Conservation (phyloP, 1,139 yeast genomes). For the Yamadazyma atmosphaerica region DNA sequence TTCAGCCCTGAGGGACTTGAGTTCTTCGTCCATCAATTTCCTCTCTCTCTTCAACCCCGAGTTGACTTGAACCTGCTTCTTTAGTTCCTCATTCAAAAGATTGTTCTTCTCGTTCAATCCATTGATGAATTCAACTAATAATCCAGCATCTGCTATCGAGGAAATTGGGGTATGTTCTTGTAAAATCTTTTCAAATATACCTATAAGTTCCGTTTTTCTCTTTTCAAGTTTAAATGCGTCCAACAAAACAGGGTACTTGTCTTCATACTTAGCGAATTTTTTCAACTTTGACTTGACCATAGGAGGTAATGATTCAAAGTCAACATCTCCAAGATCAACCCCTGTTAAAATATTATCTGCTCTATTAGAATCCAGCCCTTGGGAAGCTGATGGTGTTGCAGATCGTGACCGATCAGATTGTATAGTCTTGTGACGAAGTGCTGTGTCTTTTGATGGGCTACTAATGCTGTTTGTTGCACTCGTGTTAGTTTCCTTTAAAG, state of each 20-base stretch:
- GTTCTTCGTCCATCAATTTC: slow-evolving; percentile 16
- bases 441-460: neutral
- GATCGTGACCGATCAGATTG: neutral
- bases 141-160: slow-evolving; percentile 68
- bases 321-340: slow-evolving; percentile 17
- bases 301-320: slow-evolving; percentile 48
- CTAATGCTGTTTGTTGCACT: neutral
- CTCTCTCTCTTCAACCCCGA: slow-evolving; percentile 17
- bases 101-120: slow-evolving; percentile 63
- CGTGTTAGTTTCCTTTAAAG: neutral
- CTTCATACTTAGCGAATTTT: slow-evolving; percentile 85
- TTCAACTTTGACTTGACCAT: slow-evolving; percentile 61
- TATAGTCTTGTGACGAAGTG: neutral
- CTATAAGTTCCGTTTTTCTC: slow-evolving; percentile 62
- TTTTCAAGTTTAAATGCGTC: slow-evolving; percentile 86
- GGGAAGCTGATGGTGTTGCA: neutral
- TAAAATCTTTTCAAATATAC: slow-evolving; percentile 66
- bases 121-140: slow-evolving; percentile 67
- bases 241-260: slow-evolving; percentile 77
- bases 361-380: slow-evolving; percentile 4
- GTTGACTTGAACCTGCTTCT: slow-evolving; percentile 20
- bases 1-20: slow-evolving; percentile 16
- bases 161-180: slow-evolving; percentile 81
- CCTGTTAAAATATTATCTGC: slow-evolving; percentile 4
- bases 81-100: slow-evolving; percentile 55